phyloP scores from a whole-genome alignment of 345 rosid genomes.

The Conringia planisiliqua region DNA sequence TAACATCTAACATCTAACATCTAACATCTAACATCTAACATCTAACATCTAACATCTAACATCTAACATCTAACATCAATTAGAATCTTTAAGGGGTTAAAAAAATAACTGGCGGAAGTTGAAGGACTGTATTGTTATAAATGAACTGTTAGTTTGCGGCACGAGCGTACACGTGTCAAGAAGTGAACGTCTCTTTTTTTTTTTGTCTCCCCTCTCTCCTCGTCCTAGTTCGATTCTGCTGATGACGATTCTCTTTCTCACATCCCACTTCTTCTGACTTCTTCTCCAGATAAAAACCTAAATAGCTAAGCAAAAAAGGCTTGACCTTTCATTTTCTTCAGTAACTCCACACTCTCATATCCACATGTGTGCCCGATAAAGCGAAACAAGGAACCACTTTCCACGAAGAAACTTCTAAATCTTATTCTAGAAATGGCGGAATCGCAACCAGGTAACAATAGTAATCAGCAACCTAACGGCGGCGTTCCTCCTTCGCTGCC shows the following conservation, averaged over 20 bases:
- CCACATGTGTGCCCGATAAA: not conserved
- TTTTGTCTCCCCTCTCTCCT: not conserved
- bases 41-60: too few species aligned
- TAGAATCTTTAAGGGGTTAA: not conserved
- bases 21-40: too few species aligned
- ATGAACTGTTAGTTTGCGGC: not conserved
- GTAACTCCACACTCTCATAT: not conserved
- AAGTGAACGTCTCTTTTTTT: not conserved
- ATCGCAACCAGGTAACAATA: not conserved
- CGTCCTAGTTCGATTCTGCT: conserved; percentile 14
- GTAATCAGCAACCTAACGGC: conserved; percentile 18
- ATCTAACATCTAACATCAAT: too few species aligned
- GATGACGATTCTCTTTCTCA: conserved; percentile 12
- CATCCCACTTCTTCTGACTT: conserved; percentile 9
- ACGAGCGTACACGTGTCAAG: conserved; percentile 18
- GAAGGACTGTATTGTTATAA: not conserved
- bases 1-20: too few species aligned
- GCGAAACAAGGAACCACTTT: not conserved
- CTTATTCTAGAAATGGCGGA: conserved; percentile 17
- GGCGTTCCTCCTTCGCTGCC: conserved; percentile 18
- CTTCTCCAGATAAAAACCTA: conserved; percentile 8
- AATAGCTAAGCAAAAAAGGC: conserved; percentile 10
- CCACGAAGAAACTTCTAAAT: not conserved
- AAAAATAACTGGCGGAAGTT: not conserved
- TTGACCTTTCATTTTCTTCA: not conserved